These are phyloP conservation scores for Aspergillus alliaceus DNA, from an alignment of 2,329 filamentous ascomycete species.

Conservation along the genomic window DNA sequence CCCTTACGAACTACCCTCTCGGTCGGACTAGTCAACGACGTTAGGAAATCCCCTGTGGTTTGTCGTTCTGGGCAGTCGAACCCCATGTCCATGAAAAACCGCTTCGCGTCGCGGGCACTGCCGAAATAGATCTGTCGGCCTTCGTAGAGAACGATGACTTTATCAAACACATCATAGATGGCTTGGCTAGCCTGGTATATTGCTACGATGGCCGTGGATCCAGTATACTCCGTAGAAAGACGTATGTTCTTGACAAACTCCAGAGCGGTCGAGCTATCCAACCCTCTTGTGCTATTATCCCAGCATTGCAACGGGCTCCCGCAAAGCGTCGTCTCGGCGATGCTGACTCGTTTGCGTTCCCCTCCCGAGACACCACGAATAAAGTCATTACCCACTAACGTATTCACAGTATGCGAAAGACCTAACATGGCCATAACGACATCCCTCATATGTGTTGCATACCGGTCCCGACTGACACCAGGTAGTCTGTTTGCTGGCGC, in stretches of 20 bases:
- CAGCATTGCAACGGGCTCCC: constrained; percentile 47
- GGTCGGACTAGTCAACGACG: constrained; percentile 63
- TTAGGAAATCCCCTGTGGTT: constrained; percentile 69
- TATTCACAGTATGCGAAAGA: constrained; percentile 52
- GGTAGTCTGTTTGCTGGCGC: constrained; percentile 42
- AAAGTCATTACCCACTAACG: constrained; percentile 53
- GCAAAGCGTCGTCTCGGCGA: constrained; percentile 53
- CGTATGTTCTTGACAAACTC: constrained; percentile 55
- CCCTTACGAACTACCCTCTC: constrained; percentile 58
- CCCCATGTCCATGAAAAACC: constrained; percentile 68
- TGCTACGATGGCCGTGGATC: constrained; percentile 51
- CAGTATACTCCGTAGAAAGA: constrained; percentile 47
- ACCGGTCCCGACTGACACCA: constrained; percentile 45
- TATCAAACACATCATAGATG: constrained; percentile 64
- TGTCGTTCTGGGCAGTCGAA: constrained; percentile 67
- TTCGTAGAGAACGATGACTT: constrained; percentile 69
- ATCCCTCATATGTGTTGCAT: constrained; percentile 47
- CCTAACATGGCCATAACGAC: constrained; percentile 57
- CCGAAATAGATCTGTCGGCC: constrained; percentile 76
- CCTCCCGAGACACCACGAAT: constrained; percentile 62
- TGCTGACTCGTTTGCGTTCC: constrained; percentile 60
- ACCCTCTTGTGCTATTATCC: constrained; percentile 50
- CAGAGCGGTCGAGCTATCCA: constrained; percentile 55
- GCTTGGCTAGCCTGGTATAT: constrained; percentile 53
- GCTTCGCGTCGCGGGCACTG: constrained; percentile 56